Conservation (phyloP, 2,329 filamentous ascomycete genomes). For the Fusarium sp. region DNA sequence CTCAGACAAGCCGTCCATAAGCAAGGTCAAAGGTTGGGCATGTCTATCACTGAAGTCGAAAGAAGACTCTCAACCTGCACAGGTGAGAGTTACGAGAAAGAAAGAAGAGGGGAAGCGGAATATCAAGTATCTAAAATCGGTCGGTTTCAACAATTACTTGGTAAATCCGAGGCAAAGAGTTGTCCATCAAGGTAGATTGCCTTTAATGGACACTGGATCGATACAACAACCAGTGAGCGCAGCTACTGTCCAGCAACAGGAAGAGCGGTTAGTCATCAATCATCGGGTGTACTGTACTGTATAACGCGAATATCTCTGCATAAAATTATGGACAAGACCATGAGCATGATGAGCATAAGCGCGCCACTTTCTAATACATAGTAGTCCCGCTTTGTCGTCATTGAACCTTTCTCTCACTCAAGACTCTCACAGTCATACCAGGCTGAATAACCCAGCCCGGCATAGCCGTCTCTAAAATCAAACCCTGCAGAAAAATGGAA, state of each 20-base stretch:
- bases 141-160: not conserved
- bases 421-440: conserved; percentile 18
- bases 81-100: conserved; percentile 1
- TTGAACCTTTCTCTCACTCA: conserved; percentile 1
- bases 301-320: not conserved
- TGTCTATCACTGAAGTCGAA: conserved; percentile 8
- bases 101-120: not conserved
- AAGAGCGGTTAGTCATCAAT: conserved; percentile 39
- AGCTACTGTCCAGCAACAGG: not conserved
- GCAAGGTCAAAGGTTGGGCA: conserved; percentile 16
- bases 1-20: conserved; percentile 46
- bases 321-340: not conserved
- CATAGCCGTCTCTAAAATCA: conserved; percentile 6
- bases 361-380: conserved; percentile 12
- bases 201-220: conserved; percentile 1
- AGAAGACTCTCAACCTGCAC: not conserved
- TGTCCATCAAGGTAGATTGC: conserved; percentile 49
- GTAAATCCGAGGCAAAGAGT: not conserved
- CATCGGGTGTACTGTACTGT: not conserved
- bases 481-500: not conserved
- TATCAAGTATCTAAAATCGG: not conserved
- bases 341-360: conserved; percentile 7
- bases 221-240: not conserved
- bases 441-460: conserved; percentile 14
- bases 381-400: conserved; percentile 38